Evolutionary conservation across 2,329 filamentous ascomycete genomes (phyloP).

Genomic region (Colletotrichum abscissum): DNA sequence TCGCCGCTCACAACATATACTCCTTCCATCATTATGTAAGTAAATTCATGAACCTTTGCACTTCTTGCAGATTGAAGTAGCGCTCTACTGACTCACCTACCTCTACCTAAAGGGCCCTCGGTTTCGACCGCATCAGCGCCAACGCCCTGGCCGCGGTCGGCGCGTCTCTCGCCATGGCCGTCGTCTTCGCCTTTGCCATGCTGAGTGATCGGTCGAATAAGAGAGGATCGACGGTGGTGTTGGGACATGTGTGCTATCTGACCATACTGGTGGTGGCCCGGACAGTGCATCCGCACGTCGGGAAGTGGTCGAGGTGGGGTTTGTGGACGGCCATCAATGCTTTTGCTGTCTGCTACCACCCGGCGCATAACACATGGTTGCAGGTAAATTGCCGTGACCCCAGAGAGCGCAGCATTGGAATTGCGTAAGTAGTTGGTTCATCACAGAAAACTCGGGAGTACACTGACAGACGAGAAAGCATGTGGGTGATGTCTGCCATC

Average conservation of each 20-base stretch:
- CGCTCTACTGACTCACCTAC: background rate
- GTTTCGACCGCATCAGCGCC: conserved; percentile 56
- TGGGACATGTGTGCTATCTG: conserved; percentile 57
- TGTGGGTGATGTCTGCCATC: conserved; percentile 64
- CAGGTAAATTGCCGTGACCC: conserved; percentile 61
- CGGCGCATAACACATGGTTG: conserved; percentile 63
- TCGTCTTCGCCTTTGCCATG: conserved; percentile 61
- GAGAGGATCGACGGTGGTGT: conserved; percentile 56
- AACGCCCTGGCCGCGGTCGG: conserved; percentile 59
- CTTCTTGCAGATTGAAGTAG: background rate
- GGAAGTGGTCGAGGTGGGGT: conserved; percentile 60
- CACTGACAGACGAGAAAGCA: conserved; percentile 33
- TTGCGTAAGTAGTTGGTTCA: conserved; percentile 51
- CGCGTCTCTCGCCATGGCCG: conserved; percentile 55
- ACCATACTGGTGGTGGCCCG: conserved; percentile 54
- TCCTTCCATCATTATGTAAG: conserved; percentile 54
- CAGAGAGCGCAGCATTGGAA: conserved; percentile 58
- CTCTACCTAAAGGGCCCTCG: conserved; percentile 46
- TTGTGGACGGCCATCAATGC: conserved; percentile 63
- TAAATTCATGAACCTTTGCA: background rate
- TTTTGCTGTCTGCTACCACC: conserved; percentile 64
- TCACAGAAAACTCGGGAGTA: no score
- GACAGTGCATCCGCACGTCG: conserved; percentile 53
- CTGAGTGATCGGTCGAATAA: conserved; percentile 58
- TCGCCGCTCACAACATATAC: conserved; percentile 63